Base-by-base conservation (phyloP, 2,329 filamentous ascomycete genomes). In the Metarhizium humberi region DNA sequence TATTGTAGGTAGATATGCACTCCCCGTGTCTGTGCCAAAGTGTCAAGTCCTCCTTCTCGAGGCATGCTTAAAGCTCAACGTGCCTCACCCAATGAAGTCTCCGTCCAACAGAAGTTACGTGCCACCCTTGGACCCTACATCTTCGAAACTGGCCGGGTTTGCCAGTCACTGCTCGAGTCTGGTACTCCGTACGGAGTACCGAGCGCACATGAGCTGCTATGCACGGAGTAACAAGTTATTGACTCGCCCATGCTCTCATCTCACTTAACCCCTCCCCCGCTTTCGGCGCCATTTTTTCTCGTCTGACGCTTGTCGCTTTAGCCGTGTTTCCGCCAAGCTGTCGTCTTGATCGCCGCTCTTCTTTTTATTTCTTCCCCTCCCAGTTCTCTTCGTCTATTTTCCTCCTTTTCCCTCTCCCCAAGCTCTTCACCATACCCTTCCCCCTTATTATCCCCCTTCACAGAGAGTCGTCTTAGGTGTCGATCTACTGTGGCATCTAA, bases 261-360 rank as follows among this genome's bases (percentile, higher is more conserved):
- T 25, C 25, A 25, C 25, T 36, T 32, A n/a, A 47, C 54, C 54
- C 54, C 54, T 56, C 66, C 67, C 67, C 67, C 67, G 66, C 67
- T 69, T 67, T 68, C 66, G 66, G 66, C 59, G 61, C 64, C 60
- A 59, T 56, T 64, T 66, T 64, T 63, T 56, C 57, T 34, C 51
- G 61, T 59, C 60, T 60, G 57, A 59, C 54, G 58, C 53, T n/a
- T 14, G 43, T 25, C n/a, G 5, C 6, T n/a, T n/a, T 7, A 25
- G 25, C 25, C 25, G 25, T 25, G 25, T 25, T 25, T 25, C 25
- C 25, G n/a, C 16, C 45, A 48, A 48, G 20, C 45, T 48, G 48
- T 16, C 36, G 48, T 34, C 48, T 13, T 34, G 45, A 18, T 48
- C 38, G 20, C 57, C 58, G 57, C 52, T 56, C 58, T 57, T 54